These are phyloP conservation scores for Sambucus nigra DNA, from an alignment of 129 eudicot genomes.

Conservation along the genomic window DNA sequence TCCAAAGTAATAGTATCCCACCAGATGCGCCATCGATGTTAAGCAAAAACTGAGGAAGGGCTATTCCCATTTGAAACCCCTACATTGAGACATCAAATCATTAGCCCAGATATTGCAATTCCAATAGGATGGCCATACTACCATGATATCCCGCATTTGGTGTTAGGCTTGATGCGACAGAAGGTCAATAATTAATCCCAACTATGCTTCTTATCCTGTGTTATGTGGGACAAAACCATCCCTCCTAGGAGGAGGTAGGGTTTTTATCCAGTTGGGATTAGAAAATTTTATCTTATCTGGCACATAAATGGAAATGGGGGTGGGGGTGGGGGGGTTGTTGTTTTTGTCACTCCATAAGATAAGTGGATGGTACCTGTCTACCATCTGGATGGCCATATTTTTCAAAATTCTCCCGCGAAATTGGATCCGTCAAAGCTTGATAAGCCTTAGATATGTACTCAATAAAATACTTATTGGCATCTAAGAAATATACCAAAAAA, in stretches of 20 bases:
- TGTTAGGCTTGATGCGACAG: not conserved
- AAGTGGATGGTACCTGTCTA: constrained; percentile 46
- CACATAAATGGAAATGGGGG: no score
- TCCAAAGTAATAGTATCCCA: constrained; percentile 71
- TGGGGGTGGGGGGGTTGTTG: no score
- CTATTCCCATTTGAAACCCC: constrained; percentile 99
- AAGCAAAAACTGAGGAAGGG: constrained; percentile 83
- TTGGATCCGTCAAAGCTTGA: constrained; percentile 93
- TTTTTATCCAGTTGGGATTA: no score
- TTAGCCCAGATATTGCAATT: no score
- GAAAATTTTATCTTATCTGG: no score
- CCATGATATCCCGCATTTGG: no score
- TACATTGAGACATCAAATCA: constrained; percentile 22
- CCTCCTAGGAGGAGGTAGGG: no score
- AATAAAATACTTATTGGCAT: constrained; percentile 76
- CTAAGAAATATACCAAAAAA: constrained; percentile 26
- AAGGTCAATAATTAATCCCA: not conserved
- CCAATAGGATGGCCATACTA: not conserved
- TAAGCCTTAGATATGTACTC: constrained; percentile 88
- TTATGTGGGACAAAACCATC: no score
- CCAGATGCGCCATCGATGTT: constrained; percentile 80
- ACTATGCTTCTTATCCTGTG: no score
- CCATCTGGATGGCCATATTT: constrained; percentile 98
- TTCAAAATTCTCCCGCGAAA: constrained; percentile 85
- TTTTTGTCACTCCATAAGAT: not conserved